Base-by-base conservation (phyloP, 2,329 filamentous ascomycete species). In the Penicillium palitans region DNA sequence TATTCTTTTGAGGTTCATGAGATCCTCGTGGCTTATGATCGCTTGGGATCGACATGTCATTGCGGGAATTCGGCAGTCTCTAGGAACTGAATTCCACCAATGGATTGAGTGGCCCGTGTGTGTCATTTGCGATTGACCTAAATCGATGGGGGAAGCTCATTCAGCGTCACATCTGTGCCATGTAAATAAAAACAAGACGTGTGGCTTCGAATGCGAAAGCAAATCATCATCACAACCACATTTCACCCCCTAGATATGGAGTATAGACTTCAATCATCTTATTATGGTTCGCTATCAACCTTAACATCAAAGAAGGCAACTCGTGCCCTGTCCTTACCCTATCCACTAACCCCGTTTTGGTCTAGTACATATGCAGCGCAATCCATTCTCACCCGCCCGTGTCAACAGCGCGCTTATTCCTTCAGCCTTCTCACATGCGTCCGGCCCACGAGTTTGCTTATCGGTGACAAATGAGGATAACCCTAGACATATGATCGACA, bases 31-130 rank as follows among this genome's bases (percentile, higher is more conserved):
- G 73, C 68, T 74, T 41, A 75, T 74, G 67, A 39, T 55, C 12
- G 71, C 67, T 2, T 75, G 73, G 73, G 66, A 69, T 40, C 49
- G 52, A 21, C 73, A 75, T 70, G 69, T 75, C 7, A 40, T 75
- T 0, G 27, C n/a, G 8, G 72, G 72, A 0, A 63, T 74, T 47
- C 57, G 52, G 5, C 41, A 24, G 3, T 72, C 51, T 27, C 45
- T 74, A 17, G 33, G 42, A 0, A 19, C 7, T 0, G 64, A 63
- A 2, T 68, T 65, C 52, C 56, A 61, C 5, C 33, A 37, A 8
- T 71, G 66, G 69, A 67, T 74, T 55, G 61, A 66, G 45, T 72
- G 70, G 68, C 70, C 70, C n/a, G 51, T 55, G 25, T 13, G 49
- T n/a, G 15, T 47, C 13, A 57, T 57, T 21, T 53, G 42, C 19